Percentiles rank a stretch among this genome's conserved stretches.
These are phyloP conservation scores for Claviceps africana DNA, from an alignment of 2,329 filamentous ascomycete species.

Conservation along the genomic window DNA sequence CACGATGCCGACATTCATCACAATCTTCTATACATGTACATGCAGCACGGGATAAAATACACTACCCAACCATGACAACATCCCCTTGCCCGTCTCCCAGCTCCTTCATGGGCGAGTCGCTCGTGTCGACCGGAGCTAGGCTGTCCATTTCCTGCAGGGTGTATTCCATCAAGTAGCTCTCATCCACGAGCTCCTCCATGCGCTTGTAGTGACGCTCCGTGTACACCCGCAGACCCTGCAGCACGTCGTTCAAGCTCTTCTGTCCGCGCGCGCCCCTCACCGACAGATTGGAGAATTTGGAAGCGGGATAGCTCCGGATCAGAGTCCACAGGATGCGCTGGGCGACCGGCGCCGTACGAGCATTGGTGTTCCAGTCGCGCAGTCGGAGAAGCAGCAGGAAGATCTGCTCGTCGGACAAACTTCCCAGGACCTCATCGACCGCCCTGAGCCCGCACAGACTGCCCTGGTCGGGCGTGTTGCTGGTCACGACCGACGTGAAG, in stretches of 20 bases:
- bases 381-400: slow-evolving; percentile 68
- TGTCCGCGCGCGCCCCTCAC: slow-evolving; percentile 42
- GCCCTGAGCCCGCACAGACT: slow-evolving; percentile 51
- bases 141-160: slow-evolving; percentile 86
- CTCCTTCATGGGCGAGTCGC: slow-evolving; percentile 19
- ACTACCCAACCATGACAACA: slow-evolving; percentile 2
- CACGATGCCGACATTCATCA: not conserved
- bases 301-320: slow-evolving; percentile 67
- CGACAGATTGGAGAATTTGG: slow-evolving; percentile 58
- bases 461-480: slow-evolving; percentile 42
- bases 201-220: slow-evolving; percentile 87
- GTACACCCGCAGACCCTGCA: slow-evolving; percentile 79
- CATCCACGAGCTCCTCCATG: slow-evolving; percentile 79
- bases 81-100: slow-evolving; percentile 18
- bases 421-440: slow-evolving; percentile 74
- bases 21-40: not conserved
- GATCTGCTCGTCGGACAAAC: slow-evolving; percentile 70
- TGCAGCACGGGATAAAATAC: not conserved
- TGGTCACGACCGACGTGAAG: slow-evolving; percentile 66
- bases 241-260: slow-evolving; percentile 63
- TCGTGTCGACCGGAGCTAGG: slow-evolving; percentile 33
- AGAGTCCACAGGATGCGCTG: slow-evolving; percentile 73
- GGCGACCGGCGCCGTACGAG: slow-evolving; percentile 68
- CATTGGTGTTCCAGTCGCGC: slow-evolving; percentile 96
- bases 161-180: slow-evolving; percentile 90